phyloP scores from a whole-genome alignment of 75 land plant species.

The Selaginella moellendorffii region DNA sequence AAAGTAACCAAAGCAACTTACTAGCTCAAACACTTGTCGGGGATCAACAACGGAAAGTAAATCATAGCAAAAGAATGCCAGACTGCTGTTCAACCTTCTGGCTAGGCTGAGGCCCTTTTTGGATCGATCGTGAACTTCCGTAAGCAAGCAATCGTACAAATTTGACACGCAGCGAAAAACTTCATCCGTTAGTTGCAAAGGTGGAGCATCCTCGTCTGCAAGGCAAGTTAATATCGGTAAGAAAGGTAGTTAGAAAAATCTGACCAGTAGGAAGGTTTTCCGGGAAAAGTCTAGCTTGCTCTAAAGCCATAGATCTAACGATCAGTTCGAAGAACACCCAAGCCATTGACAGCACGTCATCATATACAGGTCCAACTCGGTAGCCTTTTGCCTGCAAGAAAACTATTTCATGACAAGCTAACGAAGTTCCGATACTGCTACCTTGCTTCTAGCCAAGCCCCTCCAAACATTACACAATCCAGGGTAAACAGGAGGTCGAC shows the following conservation, averaged over 20 bases:
- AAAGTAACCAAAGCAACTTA: too few relatives aligned
- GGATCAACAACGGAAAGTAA: slow-evolving; percentile 87
- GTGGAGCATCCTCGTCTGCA: slow-evolving; percentile 87
- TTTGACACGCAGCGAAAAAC: slow-evolving; percentile 87
- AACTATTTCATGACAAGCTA: too few relatives aligned
- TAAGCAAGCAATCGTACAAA: slow-evolving; percentile 89
- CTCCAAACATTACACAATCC: slow-evolving; percentile 98
- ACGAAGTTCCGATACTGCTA: too few relatives aligned
- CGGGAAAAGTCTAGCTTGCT: slow-evolving; percentile 68
- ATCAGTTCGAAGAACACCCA: slow-evolving; percentile 97
- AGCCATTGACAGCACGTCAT: slow-evolving; percentile 97
- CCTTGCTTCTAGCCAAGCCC: slow-evolving; percentile 99
- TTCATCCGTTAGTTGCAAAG: slow-evolving; percentile 87
- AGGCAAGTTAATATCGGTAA: too few relatives aligned
- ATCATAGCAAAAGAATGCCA: slow-evolving; percentile 95
- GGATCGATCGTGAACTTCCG: slow-evolving; percentile 97
- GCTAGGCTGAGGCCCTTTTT: slow-evolving; percentile 89
- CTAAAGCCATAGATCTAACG: slow-evolving; percentile 92
- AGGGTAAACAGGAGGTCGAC: slow-evolving; percentile 89
- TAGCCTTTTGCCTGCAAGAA: slow-evolving; percentile 82
- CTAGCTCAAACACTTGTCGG: slow-evolving; percentile 99
- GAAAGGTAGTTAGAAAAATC: not conserved
- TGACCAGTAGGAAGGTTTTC: slow-evolving; percentile 39
- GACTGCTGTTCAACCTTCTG: slow-evolving; percentile 74
- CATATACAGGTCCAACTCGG: slow-evolving; percentile 97